phyloP scores from a whole-genome alignment of 2,329 filamentous ascomycete genomes.

The Fusarium hainanense region DNA sequence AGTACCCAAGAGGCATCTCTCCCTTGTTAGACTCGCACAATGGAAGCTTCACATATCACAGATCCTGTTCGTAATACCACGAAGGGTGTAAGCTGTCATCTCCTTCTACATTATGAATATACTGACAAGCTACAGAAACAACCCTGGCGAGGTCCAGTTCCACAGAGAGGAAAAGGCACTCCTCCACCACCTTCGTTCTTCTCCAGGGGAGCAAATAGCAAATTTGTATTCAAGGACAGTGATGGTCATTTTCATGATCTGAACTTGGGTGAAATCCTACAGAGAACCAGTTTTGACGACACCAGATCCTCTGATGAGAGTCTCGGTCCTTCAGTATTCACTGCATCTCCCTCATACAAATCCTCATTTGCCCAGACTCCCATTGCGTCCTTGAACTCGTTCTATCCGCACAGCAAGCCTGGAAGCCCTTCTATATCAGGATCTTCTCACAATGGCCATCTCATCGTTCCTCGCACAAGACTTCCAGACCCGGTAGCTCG shows the following conservation, averaged over 20 bases:
- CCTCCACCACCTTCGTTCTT: slow-evolving; percentile 12
- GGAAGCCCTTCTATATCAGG: not conserved
- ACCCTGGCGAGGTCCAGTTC: not conserved
- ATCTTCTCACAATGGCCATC: not conserved
- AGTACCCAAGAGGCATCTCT: not conserved
- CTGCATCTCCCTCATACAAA: slow-evolving; percentile 25
- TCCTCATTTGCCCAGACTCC: slow-evolving; percentile 31
- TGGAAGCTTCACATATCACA: not conserved
- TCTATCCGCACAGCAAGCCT: not conserved
- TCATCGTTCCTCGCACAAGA: not conserved
- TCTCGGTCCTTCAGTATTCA: slow-evolving; percentile 11
- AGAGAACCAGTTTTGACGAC: slow-evolving; percentile 12
- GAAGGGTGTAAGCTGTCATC: not conserved
- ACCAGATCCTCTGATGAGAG: slow-evolving; percentile 18
- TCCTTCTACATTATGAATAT: rapidly evolving
- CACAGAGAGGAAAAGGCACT: not conserved
- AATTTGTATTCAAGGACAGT: not conserved
- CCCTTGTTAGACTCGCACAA: not conserved
- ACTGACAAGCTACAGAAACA: slow-evolving; percentile 11
- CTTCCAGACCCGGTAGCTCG: slow-evolving; percentile 13
- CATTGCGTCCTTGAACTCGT: slow-evolving; percentile 8
- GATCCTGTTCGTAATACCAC: not conserved
- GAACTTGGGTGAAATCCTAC: not conserved
- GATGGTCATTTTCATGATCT: not conserved
- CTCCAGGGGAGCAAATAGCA: slow-evolving; percentile 2